Conservation (phyloP, 2,329 filamentous ascomycete species). For the Blastomyces parvus region DNA sequence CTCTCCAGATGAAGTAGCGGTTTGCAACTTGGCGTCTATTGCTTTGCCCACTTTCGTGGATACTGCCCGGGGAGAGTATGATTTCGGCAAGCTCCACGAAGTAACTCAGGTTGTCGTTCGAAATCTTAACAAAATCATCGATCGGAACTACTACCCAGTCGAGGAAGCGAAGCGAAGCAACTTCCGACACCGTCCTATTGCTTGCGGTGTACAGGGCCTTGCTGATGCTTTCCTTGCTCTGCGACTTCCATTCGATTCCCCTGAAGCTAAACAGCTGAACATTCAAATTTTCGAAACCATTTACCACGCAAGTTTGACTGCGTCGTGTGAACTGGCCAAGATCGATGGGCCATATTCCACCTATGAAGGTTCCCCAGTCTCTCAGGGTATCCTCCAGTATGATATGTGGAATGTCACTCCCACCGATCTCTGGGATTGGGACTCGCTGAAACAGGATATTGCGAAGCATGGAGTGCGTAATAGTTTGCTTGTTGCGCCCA, state of each 20-base stretch:
- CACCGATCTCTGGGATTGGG: slow-evolving; percentile 95
- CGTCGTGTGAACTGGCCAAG: slow-evolving; percentile 78
- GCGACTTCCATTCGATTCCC: slow-evolving; percentile 92
- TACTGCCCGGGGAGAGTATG: slow-evolving; percentile 71
- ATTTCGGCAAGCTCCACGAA: slow-evolving; percentile 95
- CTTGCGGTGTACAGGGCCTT: slow-evolving; percentile 93
- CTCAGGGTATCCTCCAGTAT: slow-evolving; percentile 91
- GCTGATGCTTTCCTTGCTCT: slow-evolving; percentile 96
- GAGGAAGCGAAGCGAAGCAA: slow-evolving; percentile 90
- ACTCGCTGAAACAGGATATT: slow-evolving; percentile 76
- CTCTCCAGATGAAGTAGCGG: slow-evolving; percentile 93
- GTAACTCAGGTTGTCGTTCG: slow-evolving; percentile 84
- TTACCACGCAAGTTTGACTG: slow-evolving; percentile 88
- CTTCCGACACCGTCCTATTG: slow-evolving; percentile 91
- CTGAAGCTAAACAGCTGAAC: slow-evolving; percentile 88
- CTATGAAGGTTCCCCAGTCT: slow-evolving; percentile 88
- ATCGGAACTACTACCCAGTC: slow-evolving; percentile 98
- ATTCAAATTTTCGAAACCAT: slow-evolving; percentile 99
- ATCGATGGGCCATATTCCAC: slow-evolving; percentile 75
- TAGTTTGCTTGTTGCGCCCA: slow-evolving; percentile 87
- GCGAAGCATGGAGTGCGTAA: slow-evolving; percentile 90
- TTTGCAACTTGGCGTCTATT: slow-evolving; percentile 94
- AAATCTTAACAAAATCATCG: slow-evolving; percentile 97
- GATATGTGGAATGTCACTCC: slow-evolving; percentile 98
- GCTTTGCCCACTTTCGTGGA: slow-evolving; percentile 88